Conservation (phyloP, 1,284 basidiomycete genomes). For the Thelephora terrestris region DNA sequence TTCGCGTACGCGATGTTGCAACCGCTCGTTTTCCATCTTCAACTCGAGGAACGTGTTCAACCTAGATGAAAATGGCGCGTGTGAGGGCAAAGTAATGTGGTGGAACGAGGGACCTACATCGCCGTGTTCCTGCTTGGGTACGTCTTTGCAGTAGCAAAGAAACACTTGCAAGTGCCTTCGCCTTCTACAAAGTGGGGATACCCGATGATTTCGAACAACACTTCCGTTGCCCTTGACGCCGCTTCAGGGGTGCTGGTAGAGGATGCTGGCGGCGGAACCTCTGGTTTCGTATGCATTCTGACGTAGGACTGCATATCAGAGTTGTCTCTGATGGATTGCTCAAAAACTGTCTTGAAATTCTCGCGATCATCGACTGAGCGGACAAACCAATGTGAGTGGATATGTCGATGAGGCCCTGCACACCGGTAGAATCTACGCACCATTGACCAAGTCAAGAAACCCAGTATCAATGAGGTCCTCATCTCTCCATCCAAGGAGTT, state of each 20-base stretch:
- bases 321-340: constrained; percentile 37
- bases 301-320: constrained; percentile 49
- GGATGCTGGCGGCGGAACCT: constrained; percentile 8
- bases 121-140: constrained; percentile 65
- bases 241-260: constrained; percentile 15
- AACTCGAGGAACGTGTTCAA: constrained; percentile 70
- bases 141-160: constrained; percentile 67
- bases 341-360: constrained; percentile 46
- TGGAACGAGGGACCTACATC: constrained; percentile 36
- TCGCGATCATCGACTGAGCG: constrained; percentile 50
- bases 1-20: constrained; percentile 43
- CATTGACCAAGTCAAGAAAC: constrained; percentile 53
- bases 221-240: constrained; percentile 29
- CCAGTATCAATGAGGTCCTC: constrained; percentile 61
- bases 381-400: not conserved
- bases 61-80: constrained; percentile 26
- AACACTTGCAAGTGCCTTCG: constrained; percentile 34
- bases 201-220: constrained; percentile 68
- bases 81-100: not conserved
- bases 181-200: constrained; percentile 44
- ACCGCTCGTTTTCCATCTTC: constrained; percentile 65
- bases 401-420: constrained; percentile 1
- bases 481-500: constrained; percentile 68
- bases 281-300: constrained; percentile 44
- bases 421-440: constrained; percentile 28